These are phyloP conservation scores for Cytospora schulzeri DNA, from an alignment of 2,329 filamentous ascomycete genomes.

Conservation along the genomic window DNA sequence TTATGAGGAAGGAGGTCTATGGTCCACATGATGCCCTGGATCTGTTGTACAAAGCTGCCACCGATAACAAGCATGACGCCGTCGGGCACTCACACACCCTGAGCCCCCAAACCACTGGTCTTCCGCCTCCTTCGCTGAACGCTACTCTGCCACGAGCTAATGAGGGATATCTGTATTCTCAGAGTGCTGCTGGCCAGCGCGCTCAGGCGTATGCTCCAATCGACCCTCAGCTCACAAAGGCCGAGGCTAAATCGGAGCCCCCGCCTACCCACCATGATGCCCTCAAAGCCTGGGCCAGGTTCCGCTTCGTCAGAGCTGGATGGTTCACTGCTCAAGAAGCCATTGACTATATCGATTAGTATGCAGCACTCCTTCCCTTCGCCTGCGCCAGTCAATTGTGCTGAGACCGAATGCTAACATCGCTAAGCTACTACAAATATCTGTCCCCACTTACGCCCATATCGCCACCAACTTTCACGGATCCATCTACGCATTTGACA, in stretches of 20 bases:
- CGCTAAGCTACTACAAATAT: constrained; percentile 78
- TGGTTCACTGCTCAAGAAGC: constrained; percentile 96
- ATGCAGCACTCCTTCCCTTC: constrained; percentile 38
- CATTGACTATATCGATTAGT: constrained; percentile 93
- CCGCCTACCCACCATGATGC: constrained; percentile 63
- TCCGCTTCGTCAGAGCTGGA: constrained; percentile 92
- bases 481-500: constrained; percentile 76
- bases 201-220: constrained; percentile 38
- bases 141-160: constrained; percentile 7
- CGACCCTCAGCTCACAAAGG: constrained; percentile 49
- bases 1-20: constrained; percentile 75
- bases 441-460: constrained; percentile 92
- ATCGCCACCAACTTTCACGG: constrained; percentile 85
- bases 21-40: constrained; percentile 92
- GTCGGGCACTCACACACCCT: constrained; percentile 5
- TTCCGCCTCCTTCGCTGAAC: constrained; percentile 11
- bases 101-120: constrained; percentile 12
- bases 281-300: constrained; percentile 83
- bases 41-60: constrained; percentile 84
- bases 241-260: constrained; percentile 50
- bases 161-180: constrained; percentile 24
- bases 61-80: constrained; percentile 47
- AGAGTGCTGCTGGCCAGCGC: constrained; percentile 30
- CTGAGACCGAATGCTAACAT: constrained; percentile 9
- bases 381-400: not conserved